Evolutionary conservation across 805 yeast species (phyloP).

Genomic region (Priceomyces carsonii): DNA sequence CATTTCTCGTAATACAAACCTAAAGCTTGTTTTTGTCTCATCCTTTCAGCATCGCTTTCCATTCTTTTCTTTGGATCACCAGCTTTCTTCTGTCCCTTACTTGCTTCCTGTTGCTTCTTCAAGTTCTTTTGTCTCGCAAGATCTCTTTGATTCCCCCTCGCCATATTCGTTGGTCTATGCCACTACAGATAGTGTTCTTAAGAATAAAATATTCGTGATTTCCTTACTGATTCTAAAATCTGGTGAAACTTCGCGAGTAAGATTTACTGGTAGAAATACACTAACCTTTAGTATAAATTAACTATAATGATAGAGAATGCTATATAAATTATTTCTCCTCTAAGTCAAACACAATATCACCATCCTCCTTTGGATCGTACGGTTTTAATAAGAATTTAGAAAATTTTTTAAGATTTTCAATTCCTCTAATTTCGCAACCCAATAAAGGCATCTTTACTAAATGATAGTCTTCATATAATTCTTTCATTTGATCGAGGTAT

Average conservation of each 20-base stretch:
- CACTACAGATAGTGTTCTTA: too few species aligned
- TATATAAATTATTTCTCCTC: conserved; percentile 42
- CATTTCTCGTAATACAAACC: conserved; percentile 48
- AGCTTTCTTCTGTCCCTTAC: conserved; percentile 57
- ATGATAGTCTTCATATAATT: conserved; percentile 95
- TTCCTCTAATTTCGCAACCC: conserved; percentile 93
- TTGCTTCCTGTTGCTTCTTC: conserved; percentile 72
- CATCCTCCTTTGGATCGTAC: conserved; percentile 67
- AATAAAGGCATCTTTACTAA: conserved; percentile 93
- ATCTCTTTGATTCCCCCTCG: conserved; percentile 97
- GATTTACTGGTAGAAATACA: too few species aligned
- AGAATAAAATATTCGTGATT: too few species aligned
- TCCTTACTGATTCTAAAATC: too few species aligned
- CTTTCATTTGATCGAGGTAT: conserved; percentile 92
- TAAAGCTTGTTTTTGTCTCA: conserved; percentile 85
- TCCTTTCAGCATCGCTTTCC: conserved; percentile 87
- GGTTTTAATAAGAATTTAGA: conserved; percentile 79
- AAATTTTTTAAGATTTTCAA: conserved; percentile 79
- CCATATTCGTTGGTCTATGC: too few species aligned
- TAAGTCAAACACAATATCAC: conserved; percentile 51
- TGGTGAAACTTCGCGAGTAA: too few species aligned
- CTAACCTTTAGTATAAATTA: too few species aligned
- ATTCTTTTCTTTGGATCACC: conserved; percentile 87
- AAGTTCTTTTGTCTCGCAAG: conserved; percentile 84
- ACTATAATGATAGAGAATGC: conserved; percentile 1